phyloP scores from a whole-genome alignment of 768 basidiomycete genomes.

The Russula griseocarnosa region DNA sequence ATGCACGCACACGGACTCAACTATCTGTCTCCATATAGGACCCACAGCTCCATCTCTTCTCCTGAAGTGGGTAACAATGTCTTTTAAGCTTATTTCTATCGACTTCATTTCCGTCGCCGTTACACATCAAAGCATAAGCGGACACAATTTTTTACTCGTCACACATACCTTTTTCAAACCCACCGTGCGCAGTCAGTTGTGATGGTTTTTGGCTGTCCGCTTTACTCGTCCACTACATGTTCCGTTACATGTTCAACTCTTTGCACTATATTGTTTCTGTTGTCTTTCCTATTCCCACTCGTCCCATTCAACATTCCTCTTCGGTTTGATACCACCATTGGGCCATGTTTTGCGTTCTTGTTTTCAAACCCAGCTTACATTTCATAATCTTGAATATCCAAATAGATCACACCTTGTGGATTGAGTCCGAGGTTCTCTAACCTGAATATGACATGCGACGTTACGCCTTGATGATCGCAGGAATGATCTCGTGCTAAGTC shows the following conservation, averaged over 20 bases:
- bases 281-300: not conserved
- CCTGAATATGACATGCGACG: not conserved
- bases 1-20: conserved; percentile 14
- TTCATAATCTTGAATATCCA: not conserved
- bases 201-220: not conserved
- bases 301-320: not conserved
- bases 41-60: conserved; percentile 3
- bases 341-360: not conserved
- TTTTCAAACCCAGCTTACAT: not conserved
- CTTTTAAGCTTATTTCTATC: conserved; percentile 6
- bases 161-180: not conserved
- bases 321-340: conserved; percentile 7
- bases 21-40: conserved; percentile 20
- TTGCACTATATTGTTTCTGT: not conserved
- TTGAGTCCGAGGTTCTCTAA: not conserved
- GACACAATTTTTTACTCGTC: conserved; percentile 1
- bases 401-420: not conserved
- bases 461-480: not conserved
- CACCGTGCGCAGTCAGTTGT: not conserved
- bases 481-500: not conserved
- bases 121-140: not conserved
- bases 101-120: not conserved
- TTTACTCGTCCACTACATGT: not conserved
- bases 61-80: conserved; percentile 6
- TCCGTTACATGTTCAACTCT: not conserved